These are phyloP conservation scores for Cryphonectria naterciae DNA, from an alignment of 2,329 filamentous ascomycete species.

Conservation along the genomic window DNA sequence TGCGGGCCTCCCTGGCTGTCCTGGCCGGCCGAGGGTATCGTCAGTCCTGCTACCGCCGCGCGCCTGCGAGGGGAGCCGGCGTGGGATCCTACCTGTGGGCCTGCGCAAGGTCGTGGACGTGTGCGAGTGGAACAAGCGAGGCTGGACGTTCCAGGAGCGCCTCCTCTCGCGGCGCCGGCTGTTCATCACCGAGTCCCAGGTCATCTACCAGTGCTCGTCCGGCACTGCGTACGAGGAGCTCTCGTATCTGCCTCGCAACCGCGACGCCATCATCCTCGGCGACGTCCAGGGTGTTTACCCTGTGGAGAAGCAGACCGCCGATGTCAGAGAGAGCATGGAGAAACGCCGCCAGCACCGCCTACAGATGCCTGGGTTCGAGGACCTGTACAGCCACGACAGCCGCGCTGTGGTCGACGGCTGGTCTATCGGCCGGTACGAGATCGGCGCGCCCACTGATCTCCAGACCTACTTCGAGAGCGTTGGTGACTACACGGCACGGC, in stretches of 20 bases:
- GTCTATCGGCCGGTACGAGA: neutral
- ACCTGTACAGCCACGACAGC: slow-evolving; percentile 8
- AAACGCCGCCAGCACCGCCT: slow-evolving; percentile 10
- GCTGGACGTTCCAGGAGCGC: slow-evolving; percentile 13
- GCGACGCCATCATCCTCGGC: slow-evolving; percentile 1
- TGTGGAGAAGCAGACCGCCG: slow-evolving; percentile 1
- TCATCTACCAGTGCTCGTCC: slow-evolving; percentile 9
- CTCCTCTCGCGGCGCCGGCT: slow-evolving; percentile 9
- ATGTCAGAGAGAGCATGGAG: neutral
- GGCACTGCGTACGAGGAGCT: slow-evolving; percentile 13
- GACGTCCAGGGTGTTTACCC: slow-evolving; percentile 6
- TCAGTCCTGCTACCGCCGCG: slow-evolving; percentile 5
- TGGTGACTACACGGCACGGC: slow-evolving; percentile 1
- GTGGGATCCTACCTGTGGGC: slow-evolving; percentile 3
- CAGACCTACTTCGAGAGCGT: slow-evolving; percentile 4
- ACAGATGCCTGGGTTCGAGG: slow-evolving; percentile 14
- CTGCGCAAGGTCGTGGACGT: slow-evolving; percentile 2
- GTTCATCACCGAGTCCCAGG: slow-evolving; percentile 11
- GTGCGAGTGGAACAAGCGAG: slow-evolving; percentile 13
- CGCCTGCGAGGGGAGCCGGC: neutral
- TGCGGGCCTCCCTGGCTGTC: slow-evolving; percentile 1
- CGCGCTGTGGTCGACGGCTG: neutral
- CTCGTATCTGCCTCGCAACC: slow-evolving; percentile 2
- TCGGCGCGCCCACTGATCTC: neutral
- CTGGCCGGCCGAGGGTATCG: slow-evolving; percentile 2